Evolutionary conservation across 2,329 filamentous ascomycete genomes (phyloP).

Genomic region (Sclerotinia minor): DNA sequence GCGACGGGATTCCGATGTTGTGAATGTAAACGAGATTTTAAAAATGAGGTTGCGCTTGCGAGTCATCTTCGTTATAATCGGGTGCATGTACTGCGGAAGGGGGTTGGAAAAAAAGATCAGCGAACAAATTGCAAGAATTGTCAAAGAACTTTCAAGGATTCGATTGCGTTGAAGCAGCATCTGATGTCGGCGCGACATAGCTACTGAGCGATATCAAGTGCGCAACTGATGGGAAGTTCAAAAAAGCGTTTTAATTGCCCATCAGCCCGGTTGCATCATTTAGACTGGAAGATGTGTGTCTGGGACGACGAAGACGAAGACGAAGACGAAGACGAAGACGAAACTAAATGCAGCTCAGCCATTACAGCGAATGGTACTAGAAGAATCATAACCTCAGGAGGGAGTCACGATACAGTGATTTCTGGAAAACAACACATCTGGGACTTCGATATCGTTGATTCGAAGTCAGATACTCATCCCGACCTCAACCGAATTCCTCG

Average conservation of each 20-base stretch:
- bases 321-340: not conserved
- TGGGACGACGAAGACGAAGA: not conserved
- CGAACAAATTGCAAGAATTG: slow-evolving; percentile 22
- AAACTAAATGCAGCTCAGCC: not conserved
- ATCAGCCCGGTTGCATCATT: not conserved
- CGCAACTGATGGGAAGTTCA: not conserved
- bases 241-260: not conserved
- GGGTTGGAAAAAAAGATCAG: slow-evolving; percentile 18
- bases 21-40: slow-evolving; percentile 31
- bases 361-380: not conserved
- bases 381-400: not conserved
- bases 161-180: slow-evolving; percentile 24
- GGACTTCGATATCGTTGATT: slow-evolving; percentile 27
- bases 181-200: slow-evolving; percentile 26
- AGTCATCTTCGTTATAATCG: slow-evolving; percentile 29
- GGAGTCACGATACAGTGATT: slow-evolving; percentile 21
- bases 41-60: slow-evolving; percentile 26
- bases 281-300: not conserved
- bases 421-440: slow-evolving; percentile 24
- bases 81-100: slow-evolving; percentile 24
- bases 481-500: slow-evolving; percentile 27
- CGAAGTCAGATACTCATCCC: slow-evolving; percentile 27
- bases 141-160: slow-evolving; percentile 28
- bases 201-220: not conserved
- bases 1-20: slow-evolving; percentile 28